These are phyloP conservation scores for Nannizziopsis arthrosporioides DNA, from an alignment of 2,329 filamentous ascomycete species.

Conservation along the genomic window DNA sequence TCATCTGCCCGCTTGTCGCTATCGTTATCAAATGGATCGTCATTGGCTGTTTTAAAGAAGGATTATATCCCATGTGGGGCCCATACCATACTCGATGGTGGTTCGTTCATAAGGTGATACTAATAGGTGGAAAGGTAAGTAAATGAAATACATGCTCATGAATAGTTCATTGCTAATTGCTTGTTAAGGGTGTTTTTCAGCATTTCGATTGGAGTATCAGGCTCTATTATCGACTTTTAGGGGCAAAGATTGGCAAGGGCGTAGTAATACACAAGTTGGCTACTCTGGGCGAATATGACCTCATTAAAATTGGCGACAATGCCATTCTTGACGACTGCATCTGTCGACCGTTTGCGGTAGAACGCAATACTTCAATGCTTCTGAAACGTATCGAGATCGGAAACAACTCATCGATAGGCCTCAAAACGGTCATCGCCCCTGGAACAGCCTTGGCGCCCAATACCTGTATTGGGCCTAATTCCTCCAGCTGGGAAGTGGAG, in stretches of 20 bases:
- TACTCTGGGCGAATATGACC: slow-evolving; percentile 3
- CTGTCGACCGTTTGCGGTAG: slow-evolving; percentile 1
- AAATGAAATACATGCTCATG: not conserved
- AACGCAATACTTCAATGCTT: slow-evolving; percentile 2
- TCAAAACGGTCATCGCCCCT: slow-evolving; percentile 5
- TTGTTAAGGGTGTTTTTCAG: slow-evolving; percentile 3
- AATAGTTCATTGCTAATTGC: not conserved
- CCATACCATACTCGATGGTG: slow-evolving; percentile 5
- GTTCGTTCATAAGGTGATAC: slow-evolving; percentile 1
- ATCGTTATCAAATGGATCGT: slow-evolving; percentile 4
- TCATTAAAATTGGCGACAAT: slow-evolving; percentile 2
- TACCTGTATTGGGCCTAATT: slow-evolving; percentile 3
- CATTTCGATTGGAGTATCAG: not conserved
- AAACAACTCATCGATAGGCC: not conserved
- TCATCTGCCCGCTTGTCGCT: not conserved
- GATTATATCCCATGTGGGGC: slow-evolving; percentile 7
- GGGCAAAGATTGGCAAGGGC: not conserved
- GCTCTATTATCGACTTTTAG: slow-evolving; percentile 4
- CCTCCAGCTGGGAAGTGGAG: slow-evolving; percentile 6
- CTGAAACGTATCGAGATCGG: not conserved
- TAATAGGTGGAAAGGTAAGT: slow-evolving; percentile 1
- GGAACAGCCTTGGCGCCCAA: not conserved
- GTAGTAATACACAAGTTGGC: not conserved
- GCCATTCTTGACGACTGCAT: slow-evolving; percentile 1
- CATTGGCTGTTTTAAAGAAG: not conserved